Evolutionary conservation across 2,329 filamentous ascomycete species (phyloP).

Genomic region (Pseudonectria foliicola): DNA sequence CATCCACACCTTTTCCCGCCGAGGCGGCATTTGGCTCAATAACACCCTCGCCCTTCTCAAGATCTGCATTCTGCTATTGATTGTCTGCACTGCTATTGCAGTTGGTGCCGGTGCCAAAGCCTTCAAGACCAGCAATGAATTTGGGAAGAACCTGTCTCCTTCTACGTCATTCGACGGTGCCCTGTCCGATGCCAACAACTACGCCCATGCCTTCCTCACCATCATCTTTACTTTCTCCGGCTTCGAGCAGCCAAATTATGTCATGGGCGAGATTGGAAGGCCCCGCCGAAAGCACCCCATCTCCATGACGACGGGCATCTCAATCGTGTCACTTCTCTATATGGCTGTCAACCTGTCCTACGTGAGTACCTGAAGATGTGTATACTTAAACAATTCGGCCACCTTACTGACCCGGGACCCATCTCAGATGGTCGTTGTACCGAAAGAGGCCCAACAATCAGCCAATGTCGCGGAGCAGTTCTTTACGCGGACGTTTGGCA

Average conservation of each 20-base stretch:
- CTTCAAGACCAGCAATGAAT: slow-evolving; percentile 18
- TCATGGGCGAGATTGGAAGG: slow-evolving; percentile 26
- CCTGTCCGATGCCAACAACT: slow-evolving; percentile 23
- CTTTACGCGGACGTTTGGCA: slow-evolving; percentile 26
- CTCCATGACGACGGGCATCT: slow-evolving; percentile 23
- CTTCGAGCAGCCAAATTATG: slow-evolving; percentile 33
- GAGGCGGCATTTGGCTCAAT: slow-evolving; percentile 43
- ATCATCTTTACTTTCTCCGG: slow-evolving; percentile 34
- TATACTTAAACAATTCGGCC: background rate
- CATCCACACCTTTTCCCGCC: slow-evolving; percentile 40
- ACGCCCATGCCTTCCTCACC: slow-evolving; percentile 34
- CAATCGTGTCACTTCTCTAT: slow-evolving; percentile 26
- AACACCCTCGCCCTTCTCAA: slow-evolving; percentile 46
- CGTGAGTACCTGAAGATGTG: slow-evolving; percentile 16
- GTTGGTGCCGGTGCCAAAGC: slow-evolving; percentile 25
- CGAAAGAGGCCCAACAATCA: slow-evolving; percentile 12
- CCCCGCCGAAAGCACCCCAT: slow-evolving; percentile 27
- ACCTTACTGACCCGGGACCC: background rate
- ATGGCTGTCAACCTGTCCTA: slow-evolving; percentile 32
- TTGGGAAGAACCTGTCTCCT: slow-evolving; percentile 20
- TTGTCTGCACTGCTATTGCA: slow-evolving; percentile 29
- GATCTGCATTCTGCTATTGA: slow-evolving; percentile 38
- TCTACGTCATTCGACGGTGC: slow-evolving; percentile 18
- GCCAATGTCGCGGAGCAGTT: slow-evolving; percentile 25
- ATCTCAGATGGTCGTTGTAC: slow-evolving; percentile 34